Percentiles rank a stretch among this genome's conserved stretches.
Evolutionary conservation across 345 rosid species (phyloP).

Genomic region (Cardamine chenopodiifolia): DNA sequence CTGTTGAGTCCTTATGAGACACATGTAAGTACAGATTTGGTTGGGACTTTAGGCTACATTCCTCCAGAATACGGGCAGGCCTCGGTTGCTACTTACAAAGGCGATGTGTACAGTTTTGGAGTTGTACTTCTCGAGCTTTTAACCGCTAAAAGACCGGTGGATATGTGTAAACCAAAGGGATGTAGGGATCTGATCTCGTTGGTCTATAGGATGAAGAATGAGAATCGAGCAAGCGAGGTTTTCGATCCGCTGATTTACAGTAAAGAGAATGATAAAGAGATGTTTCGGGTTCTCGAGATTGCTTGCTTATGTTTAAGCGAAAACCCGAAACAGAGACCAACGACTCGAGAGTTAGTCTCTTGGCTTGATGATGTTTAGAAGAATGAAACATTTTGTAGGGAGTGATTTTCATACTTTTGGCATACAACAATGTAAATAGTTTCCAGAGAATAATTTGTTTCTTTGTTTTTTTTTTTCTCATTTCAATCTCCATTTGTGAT

Average conservation of each 20-base stretch:
- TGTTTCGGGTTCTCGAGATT: conserved; percentile 62
- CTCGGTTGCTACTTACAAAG: conserved; percentile 80
- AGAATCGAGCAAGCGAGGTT: conserved; percentile 65
- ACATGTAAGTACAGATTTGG: conserved; percentile 83
- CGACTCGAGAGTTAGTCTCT: conserved; percentile 63
- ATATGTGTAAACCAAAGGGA: conserved; percentile 75
- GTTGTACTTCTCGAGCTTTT: conserved; percentile 90
- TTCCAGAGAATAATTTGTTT: conserved; percentile 36
- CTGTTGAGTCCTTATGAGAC: conserved; percentile 74
- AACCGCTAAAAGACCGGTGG: conserved; percentile 85
- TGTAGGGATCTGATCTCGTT: conserved; percentile 68
- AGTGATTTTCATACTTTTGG: conserved; percentile 31
- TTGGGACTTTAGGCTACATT: conserved; percentile 86
- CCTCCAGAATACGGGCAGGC: conserved; percentile 92
- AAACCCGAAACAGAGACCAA: conserved; percentile 69
- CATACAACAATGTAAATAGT: conserved; percentile 38
- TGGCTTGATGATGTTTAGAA: conserved; percentile 55
- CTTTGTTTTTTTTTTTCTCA: conserved; percentile 8
- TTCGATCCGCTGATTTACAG: conserved; percentile 61
- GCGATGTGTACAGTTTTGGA: conserved; percentile 87
- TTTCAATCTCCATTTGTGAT: conserved; percentile 1
- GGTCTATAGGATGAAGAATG: conserved; percentile 69
- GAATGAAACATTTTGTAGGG: conserved; percentile 23
- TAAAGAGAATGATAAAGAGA: conserved; percentile 64
- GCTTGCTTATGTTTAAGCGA: conserved; percentile 70